These are phyloP conservation scores for Citrus mangshanensis DNA, from an alignment of 345 rosid genomes.

Conservation along the genomic window DNA sequence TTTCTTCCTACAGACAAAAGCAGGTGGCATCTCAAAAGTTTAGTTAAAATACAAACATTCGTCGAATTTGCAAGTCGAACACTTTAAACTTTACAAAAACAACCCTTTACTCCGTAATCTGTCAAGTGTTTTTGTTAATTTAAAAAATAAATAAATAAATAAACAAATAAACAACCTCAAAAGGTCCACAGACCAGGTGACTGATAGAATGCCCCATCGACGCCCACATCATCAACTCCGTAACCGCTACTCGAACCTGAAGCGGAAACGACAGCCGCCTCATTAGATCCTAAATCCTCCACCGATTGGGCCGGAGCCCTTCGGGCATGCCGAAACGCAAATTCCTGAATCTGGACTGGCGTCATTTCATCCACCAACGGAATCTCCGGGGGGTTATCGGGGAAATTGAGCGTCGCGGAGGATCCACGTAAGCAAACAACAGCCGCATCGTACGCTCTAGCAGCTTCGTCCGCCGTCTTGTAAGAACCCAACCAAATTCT, in stretches of 20 bases:
- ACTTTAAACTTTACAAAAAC: not conserved
- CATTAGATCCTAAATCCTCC: not conserved
- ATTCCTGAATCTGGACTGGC: slow-evolving; percentile 39
- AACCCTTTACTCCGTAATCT: not conserved
- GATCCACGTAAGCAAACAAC: slow-evolving; percentile 50
- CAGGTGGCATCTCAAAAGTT: not conserved
- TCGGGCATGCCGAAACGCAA: slow-evolving; percentile 40
- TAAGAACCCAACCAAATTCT: slow-evolving; percentile 71
- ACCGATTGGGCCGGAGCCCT: not conserved
- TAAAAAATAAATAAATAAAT: too few relatives aligned
- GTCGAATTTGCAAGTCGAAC: not conserved
- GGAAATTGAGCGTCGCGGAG: slow-evolving; percentile 49
- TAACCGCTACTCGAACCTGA: not conserved
- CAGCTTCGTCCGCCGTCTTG: slow-evolving; percentile 56
- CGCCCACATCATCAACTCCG: not conserved
- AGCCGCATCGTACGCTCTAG: slow-evolving; percentile 69
- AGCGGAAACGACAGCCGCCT: not conserved
- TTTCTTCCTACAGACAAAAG: not conserved
- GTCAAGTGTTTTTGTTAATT: not conserved
- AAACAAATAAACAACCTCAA: not conserved
- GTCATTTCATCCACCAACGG: slow-evolving; percentile 19
- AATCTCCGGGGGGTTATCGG: slow-evolving; percentile 35
- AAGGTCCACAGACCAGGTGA: slow-evolving; percentile 32
- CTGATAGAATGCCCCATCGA: slow-evolving; percentile 25
- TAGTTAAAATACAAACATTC: not conserved